Evolutionary conservation across 768 basidiomycete species (phyloP), one percentile per base, ranked within the genome.

Genomic region (Leucocoprinus birnbaumii): DNA sequence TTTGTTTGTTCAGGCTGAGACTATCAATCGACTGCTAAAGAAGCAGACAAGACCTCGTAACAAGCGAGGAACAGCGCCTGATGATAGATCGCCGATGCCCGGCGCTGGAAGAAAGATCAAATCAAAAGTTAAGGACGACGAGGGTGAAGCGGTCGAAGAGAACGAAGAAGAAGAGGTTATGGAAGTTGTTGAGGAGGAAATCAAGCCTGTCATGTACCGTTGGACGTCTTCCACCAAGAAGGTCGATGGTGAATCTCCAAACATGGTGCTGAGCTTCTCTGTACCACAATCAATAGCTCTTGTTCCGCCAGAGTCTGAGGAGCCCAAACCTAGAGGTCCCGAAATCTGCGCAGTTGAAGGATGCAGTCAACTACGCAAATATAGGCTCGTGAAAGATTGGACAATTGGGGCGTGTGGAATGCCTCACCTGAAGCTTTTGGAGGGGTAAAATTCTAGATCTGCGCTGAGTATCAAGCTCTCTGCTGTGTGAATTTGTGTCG

Each of bases 11-110:
- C 61, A 92, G 89, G 84, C 84, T 21, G 92, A 94, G 63, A 94
- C 92, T 0, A 94, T 94, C 67, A 93, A 93, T 62, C 86, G 92
- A 24, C 77, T 94, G 13, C 79, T 94, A 48, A 91, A 91, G 67
- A 94, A 93, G 68, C 90, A 91, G 64, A 84, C 86, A 16, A 80
- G 86, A 9, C 77, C 87, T 2, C 79, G 81, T 42, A 80, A 77
- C 48, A 86, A 82, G 60, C 81, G 84, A 10, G 78, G 74, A n/a
- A 76, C 77, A 14, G 79, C 77, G 1, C 74, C 74, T 0, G 80
- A 82, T 37, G 83, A 71, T 58, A 77, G 67, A 51, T 75, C 67
- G 3, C 73, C 65, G 19, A 62, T 68, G 58, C 64, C 64, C 19
- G 40, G 61, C 11, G 53, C 49, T 6, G 72, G 71, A 0, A 68